A percentile compares a stretch with the other conserved stretches of the same genome.
Evolutionary conservation across 805 yeast species (phyloP).

Genomic region (Saccharomycopsis fermentans): DNA sequence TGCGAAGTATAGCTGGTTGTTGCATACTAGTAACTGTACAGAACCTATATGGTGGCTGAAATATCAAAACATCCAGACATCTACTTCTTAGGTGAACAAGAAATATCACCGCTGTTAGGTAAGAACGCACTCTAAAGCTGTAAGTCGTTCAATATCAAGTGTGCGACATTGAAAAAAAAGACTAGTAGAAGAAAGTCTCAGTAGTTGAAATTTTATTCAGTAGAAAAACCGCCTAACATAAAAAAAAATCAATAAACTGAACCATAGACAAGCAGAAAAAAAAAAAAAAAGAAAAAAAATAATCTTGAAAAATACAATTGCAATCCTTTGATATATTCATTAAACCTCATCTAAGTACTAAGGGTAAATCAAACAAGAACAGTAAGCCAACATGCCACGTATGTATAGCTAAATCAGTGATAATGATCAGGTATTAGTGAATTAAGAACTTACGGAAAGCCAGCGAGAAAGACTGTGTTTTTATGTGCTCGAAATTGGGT

Average conservation of each 20-base stretch:
- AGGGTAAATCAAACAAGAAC: slow-evolving; percentile 12
- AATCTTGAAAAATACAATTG: slow-evolving; percentile 3
- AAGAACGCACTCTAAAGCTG: no score
- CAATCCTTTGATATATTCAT: neutral
- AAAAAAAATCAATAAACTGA: neutral
- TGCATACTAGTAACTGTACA: no score
- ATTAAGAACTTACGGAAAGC: neutral
- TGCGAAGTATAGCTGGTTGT: no score
- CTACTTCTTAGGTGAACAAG: no score
- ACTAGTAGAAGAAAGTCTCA: no score
- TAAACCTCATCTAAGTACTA: neutral
- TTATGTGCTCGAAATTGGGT: neutral
- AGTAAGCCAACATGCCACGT: slow-evolving; percentile 19
- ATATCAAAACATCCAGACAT: no score
- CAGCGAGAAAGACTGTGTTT: neutral
- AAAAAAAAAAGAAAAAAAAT: slow-evolving; percentile 4
- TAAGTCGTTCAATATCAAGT: neutral
- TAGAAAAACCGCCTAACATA: neutral
- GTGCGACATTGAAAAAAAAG: neutral
- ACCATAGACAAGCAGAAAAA: neutral
- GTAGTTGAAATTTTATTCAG: no score
- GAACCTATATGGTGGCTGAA: no score
- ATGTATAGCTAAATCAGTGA: slow-evolving; percentile 10
- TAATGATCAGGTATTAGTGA: neutral
- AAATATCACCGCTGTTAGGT: no score